Evolutionary conservation across 805 yeast genomes (phyloP).

Genomic region (Alloascoidea hylecoeti): DNA sequence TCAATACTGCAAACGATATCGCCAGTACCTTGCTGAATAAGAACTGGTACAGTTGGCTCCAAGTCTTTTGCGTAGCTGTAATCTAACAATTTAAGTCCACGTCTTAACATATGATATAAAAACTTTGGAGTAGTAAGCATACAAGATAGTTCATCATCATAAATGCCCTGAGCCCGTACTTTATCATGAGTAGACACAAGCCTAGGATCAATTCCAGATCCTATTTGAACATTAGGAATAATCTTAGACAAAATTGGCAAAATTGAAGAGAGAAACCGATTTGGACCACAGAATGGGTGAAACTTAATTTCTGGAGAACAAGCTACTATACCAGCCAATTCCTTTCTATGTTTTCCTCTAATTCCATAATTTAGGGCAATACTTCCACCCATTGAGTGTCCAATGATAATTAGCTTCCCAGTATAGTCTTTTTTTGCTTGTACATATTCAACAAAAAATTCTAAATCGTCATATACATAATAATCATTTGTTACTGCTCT

Average conservation of each 20-base stretch:
- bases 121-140: constrained; percentile 36
- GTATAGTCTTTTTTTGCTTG: constrained; percentile 20
- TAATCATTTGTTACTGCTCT: constrained; percentile 44
- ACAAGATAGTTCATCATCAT: constrained; percentile 29
- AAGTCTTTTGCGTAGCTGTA: constrained; percentile 20
- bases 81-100: constrained; percentile 36
- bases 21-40: constrained; percentile 47
- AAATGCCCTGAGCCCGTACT: constrained; percentile 30
- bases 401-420: constrained; percentile 36
- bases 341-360: constrained; percentile 32
- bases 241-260: constrained; percentile 26
- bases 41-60: constrained; percentile 28
- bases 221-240: constrained; percentile 35
- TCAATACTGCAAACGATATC: constrained; percentile 23
- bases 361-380: constrained; percentile 49
- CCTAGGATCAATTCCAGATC: constrained; percentile 38
- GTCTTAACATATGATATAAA: constrained; percentile 39
- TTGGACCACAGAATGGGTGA: constrained; percentile 33
- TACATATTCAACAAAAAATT: constrained; percentile 33
- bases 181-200: constrained; percentile 39
- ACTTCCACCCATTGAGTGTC: constrained; percentile 81
- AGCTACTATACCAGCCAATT: constrained; percentile 30
- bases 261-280: too few relatives aligned
- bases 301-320: constrained; percentile 43
- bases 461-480: constrained; percentile 44